A percentile compares a stretch with the other conserved stretches of the same genome.
Evolutionary conservation across 371 early-diverging fungal genomes (phyloP).

Genomic region (Lichtheimia corymbifera): DNA sequence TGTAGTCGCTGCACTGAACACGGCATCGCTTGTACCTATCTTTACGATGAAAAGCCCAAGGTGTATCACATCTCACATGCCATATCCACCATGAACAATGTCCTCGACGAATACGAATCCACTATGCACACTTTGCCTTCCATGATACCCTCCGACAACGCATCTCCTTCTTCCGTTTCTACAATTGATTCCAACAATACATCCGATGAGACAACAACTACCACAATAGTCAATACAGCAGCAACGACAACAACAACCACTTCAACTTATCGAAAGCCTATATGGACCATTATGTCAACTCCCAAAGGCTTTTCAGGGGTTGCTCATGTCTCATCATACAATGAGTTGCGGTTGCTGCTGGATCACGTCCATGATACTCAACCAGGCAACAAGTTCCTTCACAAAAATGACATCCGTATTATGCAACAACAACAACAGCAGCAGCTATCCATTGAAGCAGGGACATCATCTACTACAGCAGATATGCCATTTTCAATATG

Average conservation of each 20-base stretch:
- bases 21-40: slow-evolving; percentile 31
- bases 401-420: background rate
- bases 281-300: background rate
- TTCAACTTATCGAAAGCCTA: slow-evolving; percentile 5
- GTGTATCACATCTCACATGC: slow-evolving; percentile 42
- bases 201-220: background rate
- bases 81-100: slow-evolving; percentile 38
- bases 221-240: background rate
- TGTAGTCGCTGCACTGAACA: slow-evolving; percentile 38
- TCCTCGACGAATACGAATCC: slow-evolving; percentile 26
- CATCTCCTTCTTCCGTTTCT: background rate
- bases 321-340: background rate
- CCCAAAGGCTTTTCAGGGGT: background rate
- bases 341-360: background rate
- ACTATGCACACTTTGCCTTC: background rate
- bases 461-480: slow-evolving; percentile 13
- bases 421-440: background rate
- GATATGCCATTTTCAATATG: slow-evolving; percentile 31
- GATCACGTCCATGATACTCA: background rate
- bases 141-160: background rate
- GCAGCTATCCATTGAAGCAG: slow-evolving; percentile 23
- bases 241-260: background rate
- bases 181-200: background rate
- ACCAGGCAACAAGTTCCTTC: background rate
- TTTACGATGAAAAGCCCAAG: slow-evolving; percentile 36